Base-by-base conservation (phyloP, 2,329 filamentous ascomycete genomes). In the Pseudopyricularia cyperi region DNA sequence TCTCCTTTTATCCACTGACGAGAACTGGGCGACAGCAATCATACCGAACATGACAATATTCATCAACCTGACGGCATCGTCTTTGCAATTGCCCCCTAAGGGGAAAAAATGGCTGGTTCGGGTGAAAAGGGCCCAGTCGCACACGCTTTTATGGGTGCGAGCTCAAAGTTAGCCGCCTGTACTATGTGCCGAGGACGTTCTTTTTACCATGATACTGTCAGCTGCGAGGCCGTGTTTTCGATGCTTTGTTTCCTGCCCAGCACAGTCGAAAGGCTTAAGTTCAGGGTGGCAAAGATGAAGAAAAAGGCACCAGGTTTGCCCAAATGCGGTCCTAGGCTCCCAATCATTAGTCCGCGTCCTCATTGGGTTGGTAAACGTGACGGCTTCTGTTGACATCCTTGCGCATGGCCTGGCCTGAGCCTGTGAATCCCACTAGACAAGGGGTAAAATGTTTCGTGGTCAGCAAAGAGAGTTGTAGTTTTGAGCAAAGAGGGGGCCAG, bases 321-420 rank as follows among this genome's bases (percentile, higher is more conserved):
- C 37, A 42, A 33, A n/a, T 37, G 32, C 26, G 34, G 24, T 50
- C 48, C 33, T 30, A 51, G 26, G 15, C 35, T n/a, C 37, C 37
- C 11, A 44, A 53, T 11, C n/a, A 42, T 79, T 75, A 82, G 70
- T 87, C 85, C 62, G 87, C 73, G 54, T 89, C 85, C 52, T 86
- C 84, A 61, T 78, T 82, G 59, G 83, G 76, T 66, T 91, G 82
- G 67, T 95, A 94, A 58, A 93, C 83, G 64, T 95, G 89, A 61
- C 89, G 84, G 65, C 79, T 85, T 62, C 90, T 79, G 56, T 83
- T 82, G 48, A 82, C 80, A 64, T 96, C 93, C 68, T 95, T 96
- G 60, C 89, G 87, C 93, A 97, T 97, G 58, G 85, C 78, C 68
- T 95, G 89, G 54, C 93, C 93, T 52, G 90, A 96, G 56, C 93